A percentile compares a stretch with the other conserved stretches of the same genome.
Evolutionary conservation across 495 filamentous ascomycete genomes (phyloP).

Genomic region (Amniculicola lignicola): DNA sequence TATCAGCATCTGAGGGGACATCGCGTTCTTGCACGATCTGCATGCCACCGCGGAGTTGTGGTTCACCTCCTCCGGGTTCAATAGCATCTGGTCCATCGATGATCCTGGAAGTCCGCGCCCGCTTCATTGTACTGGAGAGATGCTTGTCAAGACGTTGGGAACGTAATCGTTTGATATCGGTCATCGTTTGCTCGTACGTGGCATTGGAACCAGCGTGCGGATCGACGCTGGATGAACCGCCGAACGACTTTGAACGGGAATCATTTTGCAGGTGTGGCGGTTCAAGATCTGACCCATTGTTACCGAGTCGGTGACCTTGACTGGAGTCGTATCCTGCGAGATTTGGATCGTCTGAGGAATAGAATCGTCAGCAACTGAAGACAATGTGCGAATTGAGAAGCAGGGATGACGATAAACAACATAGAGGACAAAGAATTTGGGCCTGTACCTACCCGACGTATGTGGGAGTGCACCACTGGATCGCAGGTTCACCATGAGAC

Average conservation of each 20-base stretch:
- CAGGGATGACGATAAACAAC: neutral
- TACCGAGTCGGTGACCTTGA: slow-evolving; percentile 56
- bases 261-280: slow-evolving; percentile 58
- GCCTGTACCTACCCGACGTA: slow-evolving; percentile 57
- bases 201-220: slow-evolving; percentile 57
- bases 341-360: slow-evolving; percentile 74
- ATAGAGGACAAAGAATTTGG: neutral
- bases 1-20: slow-evolving; percentile 66
- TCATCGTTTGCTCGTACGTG: slow-evolving; percentile 92
- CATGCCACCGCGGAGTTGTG: slow-evolving; percentile 48
- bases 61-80: slow-evolving; percentile 67
- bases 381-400: neutral
- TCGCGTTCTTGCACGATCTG: slow-evolving; percentile 88
- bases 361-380: slow-evolving; percentile 15
- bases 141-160: slow-evolving; percentile 93
- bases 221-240: slow-evolving; percentile 48
- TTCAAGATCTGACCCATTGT: slow-evolving; percentile 42
- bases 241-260: slow-evolving; percentile 70
- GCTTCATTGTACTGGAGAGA: slow-evolving; percentile 84
- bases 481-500: slow-evolving; percentile 81
- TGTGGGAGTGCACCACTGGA: slow-evolving; percentile 74
- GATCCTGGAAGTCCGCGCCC: slow-evolving; percentile 84
- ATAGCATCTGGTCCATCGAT: slow-evolving; percentile 86
- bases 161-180: slow-evolving; percentile 84
- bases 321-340: slow-evolving; percentile 62